A percentile compares a stretch with the other conserved stretches of the same genome.
phyloP scores from a whole-genome alignment of 371 early-diverging fungal species.

The Encephalitozoon intestinalis region DNA sequence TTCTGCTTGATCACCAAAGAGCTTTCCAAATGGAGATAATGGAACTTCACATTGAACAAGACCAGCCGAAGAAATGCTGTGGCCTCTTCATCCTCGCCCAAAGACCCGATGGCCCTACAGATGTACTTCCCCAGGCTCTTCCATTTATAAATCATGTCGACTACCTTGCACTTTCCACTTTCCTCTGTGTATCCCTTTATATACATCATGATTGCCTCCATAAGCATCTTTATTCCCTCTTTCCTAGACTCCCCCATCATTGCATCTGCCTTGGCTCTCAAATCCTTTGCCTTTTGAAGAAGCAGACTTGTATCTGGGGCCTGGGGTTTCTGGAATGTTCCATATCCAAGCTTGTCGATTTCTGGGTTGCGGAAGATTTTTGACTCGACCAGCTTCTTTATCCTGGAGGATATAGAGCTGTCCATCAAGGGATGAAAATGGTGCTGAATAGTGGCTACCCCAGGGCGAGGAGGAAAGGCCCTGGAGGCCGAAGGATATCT shows the following conservation, averaged over 20 bases:
- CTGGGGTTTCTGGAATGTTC: neutral
- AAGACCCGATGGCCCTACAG: neutral
- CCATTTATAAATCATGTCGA: neutral
- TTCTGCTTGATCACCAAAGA: neutral
- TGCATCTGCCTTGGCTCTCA: conserved; percentile 3
- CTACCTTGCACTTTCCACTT: neutral
- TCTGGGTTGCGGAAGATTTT: neutral
- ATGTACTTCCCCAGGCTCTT: conserved; percentile 15
- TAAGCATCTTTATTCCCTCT: neutral
- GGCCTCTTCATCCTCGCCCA: neutral
- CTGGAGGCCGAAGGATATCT: neutral
- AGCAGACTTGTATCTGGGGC: neutral
- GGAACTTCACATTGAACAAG: conserved; percentile 20
- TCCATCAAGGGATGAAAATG: neutral
- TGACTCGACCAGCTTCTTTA: neutral
- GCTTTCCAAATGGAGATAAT: conserved; percentile 6
- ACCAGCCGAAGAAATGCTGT: neutral
- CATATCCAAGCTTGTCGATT: conserved; percentile 24
- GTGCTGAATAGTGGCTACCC: neutral
- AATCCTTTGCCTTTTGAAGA: neutral
- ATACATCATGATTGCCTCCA: conserved; percentile 13
- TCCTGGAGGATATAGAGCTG: neutral
- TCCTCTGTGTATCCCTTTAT: conserved; percentile 25
- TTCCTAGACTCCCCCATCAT: neutral
- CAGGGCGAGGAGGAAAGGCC: neutral